phyloP scores from a whole-genome alignment of 352 stramenopile species.

The Phytopythium aichiense region DNA sequence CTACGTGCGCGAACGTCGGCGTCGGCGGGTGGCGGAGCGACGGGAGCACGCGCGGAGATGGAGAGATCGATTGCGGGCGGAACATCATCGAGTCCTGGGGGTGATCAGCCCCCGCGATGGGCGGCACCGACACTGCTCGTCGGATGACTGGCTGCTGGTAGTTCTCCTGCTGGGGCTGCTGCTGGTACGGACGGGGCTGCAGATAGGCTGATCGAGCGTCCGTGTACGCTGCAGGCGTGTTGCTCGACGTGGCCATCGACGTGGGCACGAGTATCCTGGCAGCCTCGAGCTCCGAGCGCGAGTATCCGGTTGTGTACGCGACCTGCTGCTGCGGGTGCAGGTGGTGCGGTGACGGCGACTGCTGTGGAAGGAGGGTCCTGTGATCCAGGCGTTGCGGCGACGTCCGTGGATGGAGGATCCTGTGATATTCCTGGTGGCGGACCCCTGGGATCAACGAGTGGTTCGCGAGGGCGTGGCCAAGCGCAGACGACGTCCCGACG shows the following conservation, averaged over 20 bases:
- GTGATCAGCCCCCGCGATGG: neutral
- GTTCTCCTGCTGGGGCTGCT: neutral
- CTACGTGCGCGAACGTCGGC: neutral
- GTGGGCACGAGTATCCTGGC: conserved; percentile 24
- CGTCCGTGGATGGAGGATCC: neutral
- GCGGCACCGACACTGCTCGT: neutral
- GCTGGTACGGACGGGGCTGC: neutral
- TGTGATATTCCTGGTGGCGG: neutral
- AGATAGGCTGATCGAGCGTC: neutral
- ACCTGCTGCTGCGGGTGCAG: neutral
- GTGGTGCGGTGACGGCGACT: neutral
- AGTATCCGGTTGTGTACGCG: conserved; percentile 13
- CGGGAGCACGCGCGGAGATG: conserved; percentile 5
- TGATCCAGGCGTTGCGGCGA: neutral
- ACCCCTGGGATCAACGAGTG: neutral
- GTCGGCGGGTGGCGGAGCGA: conserved; percentile 4
- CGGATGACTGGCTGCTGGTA: neutral
- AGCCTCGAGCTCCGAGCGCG: conserved; percentile 26
- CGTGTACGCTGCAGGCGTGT: neutral
- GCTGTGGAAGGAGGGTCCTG: neutral
- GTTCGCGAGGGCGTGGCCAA: neutral
- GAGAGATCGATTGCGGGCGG: neutral
- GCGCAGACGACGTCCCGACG: neutral
- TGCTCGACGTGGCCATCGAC: neutral
- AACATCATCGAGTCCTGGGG: neutral